Conservation (phyloP, 768 basidiomycete species). For the Leccinum barrowsii region DNA sequence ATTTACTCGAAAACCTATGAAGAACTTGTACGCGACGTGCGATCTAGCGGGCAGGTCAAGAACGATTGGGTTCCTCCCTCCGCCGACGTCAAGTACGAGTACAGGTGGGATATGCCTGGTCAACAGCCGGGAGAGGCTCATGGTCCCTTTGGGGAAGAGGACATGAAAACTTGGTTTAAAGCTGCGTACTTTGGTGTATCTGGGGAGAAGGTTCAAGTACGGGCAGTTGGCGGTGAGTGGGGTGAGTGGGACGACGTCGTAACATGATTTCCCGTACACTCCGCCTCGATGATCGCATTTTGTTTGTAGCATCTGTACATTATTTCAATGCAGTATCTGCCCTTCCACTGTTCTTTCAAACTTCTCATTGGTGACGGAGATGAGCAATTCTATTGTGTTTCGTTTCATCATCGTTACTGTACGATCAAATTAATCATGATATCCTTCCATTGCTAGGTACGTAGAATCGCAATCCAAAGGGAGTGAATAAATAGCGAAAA, state of each 20-base stretch:
- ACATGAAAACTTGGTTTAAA: conserved; percentile 76
- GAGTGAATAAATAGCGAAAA: conserved; percentile 23
- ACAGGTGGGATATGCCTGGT: conserved; percentile 68
- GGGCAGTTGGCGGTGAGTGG: conserved; percentile 69
- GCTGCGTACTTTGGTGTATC: conserved; percentile 76
- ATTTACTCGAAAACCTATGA: conserved; percentile 86
- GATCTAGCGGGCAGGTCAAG: conserved; percentile 67
- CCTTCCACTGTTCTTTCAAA: not conserved
- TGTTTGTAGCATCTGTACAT: conserved; percentile 12
- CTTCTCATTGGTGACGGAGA: not conserved
- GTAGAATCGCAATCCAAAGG: conserved; percentile 9
- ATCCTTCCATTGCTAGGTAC: conserved; percentile 8
- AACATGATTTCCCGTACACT: conserved; percentile 29
- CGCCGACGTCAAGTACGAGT: conserved; percentile 75
- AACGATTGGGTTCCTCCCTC: conserved; percentile 72
- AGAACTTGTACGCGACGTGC: conserved; percentile 73
- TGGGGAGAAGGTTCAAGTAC: conserved; percentile 78
- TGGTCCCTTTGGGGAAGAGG: conserved; percentile 79
- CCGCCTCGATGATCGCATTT: not conserved
- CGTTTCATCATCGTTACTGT: not conserved
- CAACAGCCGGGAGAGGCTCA: conserved; percentile 52
- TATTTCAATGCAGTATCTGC: conserved; percentile 3
- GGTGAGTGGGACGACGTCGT: conserved; percentile 66
- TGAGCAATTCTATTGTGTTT: not conserved
- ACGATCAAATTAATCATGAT: conserved; percentile 19